Evolutionary conservation across 2,329 filamentous ascomycete species (phyloP).

Genomic region (Cytospora leucostoma): DNA sequence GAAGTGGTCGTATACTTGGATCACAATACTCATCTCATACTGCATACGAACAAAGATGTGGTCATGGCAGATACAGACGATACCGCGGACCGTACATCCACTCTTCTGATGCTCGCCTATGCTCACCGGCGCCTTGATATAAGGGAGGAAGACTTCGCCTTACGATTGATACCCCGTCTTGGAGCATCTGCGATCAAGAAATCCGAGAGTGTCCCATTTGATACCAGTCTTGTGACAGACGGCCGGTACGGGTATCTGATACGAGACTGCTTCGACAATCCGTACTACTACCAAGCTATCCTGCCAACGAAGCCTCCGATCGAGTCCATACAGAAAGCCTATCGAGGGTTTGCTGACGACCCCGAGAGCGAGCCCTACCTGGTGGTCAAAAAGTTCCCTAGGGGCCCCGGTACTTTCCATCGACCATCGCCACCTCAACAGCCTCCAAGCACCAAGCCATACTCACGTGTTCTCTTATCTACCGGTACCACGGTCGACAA

Average conservation of each 20-base stretch:
- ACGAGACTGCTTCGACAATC: constrained; percentile 39
- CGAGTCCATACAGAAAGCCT: constrained; percentile 42
- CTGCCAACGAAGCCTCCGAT: constrained; percentile 48
- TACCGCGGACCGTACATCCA: constrained; percentile 46
- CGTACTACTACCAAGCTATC: constrained; percentile 45
- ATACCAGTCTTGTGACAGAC: constrained; percentile 31
- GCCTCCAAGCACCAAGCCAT: constrained; percentile 43
- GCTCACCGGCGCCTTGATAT: constrained; percentile 46
- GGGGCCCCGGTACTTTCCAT: constrained; percentile 62
- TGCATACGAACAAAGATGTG: constrained; percentile 37
- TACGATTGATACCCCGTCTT: constrained; percentile 43
- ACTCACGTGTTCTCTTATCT: constrained; percentile 47
- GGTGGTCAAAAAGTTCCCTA: constrained; percentile 51
- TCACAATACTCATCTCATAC: constrained; percentile 38
- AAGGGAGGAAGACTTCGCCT: constrained; percentile 42
- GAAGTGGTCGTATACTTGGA: constrained; percentile 46
- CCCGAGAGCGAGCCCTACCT: constrained; percentile 53
- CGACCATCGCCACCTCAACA: constrained; percentile 25
- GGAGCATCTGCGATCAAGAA: constrained; percentile 34
- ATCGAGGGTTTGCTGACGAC: constrained; percentile 41
- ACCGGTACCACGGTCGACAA: constrained; percentile 52
- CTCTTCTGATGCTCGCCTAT: constrained; percentile 50
- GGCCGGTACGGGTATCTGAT: constrained; percentile 39
- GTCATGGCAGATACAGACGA: constrained; percentile 27
- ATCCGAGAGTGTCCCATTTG: constrained; percentile 37